Evolutionary conservation across 495 filamentous ascomycete genomes (phyloP).

Genomic region (Aspergillus hancockii): DNA sequence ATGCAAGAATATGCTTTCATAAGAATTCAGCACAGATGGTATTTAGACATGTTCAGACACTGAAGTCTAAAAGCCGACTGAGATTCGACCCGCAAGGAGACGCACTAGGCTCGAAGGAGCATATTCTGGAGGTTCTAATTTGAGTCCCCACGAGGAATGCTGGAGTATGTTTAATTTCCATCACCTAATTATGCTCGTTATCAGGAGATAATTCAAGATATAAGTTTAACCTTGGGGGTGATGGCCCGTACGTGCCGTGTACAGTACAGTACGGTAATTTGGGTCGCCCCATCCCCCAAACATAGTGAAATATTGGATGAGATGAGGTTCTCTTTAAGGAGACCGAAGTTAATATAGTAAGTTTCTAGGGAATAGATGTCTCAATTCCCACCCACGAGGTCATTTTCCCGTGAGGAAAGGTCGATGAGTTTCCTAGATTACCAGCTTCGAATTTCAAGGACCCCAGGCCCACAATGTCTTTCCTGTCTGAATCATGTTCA

Average conservation of each 20-base stretch:
- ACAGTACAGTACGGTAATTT: not conserved
- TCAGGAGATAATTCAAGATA: constrained; percentile 1
- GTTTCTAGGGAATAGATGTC: not conserved
- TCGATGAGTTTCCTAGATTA: not conserved
- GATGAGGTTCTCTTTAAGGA: not conserved
- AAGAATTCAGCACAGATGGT: not conserved
- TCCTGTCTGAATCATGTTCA: no score
- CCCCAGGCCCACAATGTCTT: not conserved
- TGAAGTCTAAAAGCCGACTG: constrained; percentile 1
- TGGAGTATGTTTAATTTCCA: not conserved
- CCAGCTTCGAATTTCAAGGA: not conserved
- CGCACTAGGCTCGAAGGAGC: not conserved
- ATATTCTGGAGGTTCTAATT: constrained; percentile 10
- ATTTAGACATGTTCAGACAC: not conserved
- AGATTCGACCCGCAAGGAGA: constrained; percentile 11
- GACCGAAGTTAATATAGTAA: not conserved
- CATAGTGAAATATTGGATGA: not conserved
- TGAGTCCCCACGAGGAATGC: constrained; percentile 11
- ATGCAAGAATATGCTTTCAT: not conserved
- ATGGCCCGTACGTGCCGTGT: not conserved
- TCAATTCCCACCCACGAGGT: not conserved
- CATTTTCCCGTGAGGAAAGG: not conserved
- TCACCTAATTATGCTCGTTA: constrained; percentile 3
- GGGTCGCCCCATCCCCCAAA: not conserved
- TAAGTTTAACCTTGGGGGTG: not conserved